A percentile compares a stretch with the other conserved stretches of the same genome.
Evolutionary conservation across 208 protist species (phyloP).

Genomic region (Wallacemonas sp.): DNA sequence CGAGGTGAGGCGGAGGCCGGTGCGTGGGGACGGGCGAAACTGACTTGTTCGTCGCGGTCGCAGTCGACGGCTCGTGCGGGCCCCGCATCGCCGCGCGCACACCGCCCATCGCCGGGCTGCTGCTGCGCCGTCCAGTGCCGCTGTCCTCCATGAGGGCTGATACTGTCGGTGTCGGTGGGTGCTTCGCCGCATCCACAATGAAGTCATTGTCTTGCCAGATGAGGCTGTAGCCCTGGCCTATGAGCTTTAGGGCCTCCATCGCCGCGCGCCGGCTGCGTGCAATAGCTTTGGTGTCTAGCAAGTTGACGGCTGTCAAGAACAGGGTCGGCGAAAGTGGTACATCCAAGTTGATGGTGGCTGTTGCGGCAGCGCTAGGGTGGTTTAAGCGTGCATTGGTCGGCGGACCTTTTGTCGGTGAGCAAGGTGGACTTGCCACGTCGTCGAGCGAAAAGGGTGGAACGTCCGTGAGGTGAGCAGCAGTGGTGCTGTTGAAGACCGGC

Average conservation of each 20-base stretch:
- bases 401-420: neutral
- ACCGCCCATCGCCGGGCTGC: neutral
- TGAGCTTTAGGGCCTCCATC: slow-evolving; percentile 60
- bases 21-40: slow-evolving; percentile 30
- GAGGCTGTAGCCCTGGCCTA: slow-evolving; percentile 68
- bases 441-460: neutral
- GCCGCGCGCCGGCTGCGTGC: slow-evolving; percentile 52
- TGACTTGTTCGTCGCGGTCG: slow-evolving; percentile 1
- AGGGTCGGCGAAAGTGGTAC: slow-evolving; percentile 40
- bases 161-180: neutral
- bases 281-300: slow-evolving; percentile 66
- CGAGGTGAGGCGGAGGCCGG: slow-evolving; percentile 30
- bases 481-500: neutral
- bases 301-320: slow-evolving; percentile 61
- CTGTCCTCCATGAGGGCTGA: neutral
- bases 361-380: neutral
- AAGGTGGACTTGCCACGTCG: slow-evolving; percentile 2
- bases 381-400: neutral
- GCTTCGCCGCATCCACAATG: slow-evolving; percentile 14
- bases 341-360: slow-evolving; percentile 45
- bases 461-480: neutral
- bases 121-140: neutral
- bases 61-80: neutral
- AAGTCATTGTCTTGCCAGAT: slow-evolving; percentile 52
- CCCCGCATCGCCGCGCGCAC: neutral